Base-by-base conservation (phyloP, 768 basidiomycete species). In the Mycena alexandri region DNA sequence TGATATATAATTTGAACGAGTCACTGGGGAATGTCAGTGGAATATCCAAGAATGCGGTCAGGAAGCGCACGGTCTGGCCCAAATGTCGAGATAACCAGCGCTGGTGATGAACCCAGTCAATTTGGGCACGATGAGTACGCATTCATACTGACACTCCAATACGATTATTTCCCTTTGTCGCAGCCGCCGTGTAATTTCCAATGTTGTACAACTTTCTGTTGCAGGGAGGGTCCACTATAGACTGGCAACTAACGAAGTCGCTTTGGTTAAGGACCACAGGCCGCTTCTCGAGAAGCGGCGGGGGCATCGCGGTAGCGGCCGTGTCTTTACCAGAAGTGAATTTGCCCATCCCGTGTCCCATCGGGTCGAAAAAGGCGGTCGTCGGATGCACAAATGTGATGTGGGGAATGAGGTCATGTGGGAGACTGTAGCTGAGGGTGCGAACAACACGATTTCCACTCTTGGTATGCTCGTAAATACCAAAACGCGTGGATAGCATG, bases 401-500 rank as follows among this genome's bases (percentile, higher is more conserved):
- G 36, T 84, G 79, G 0, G 63, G 65, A 22, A 81, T 75, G 48
- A 83, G 65, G 0, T 65, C 64, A 42, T 70, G 63, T 5, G 77
- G 83, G 0, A 84, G 76, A 34, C 81, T 81, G 73, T 85, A 81
- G 41, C 75, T 70, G 17, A 78, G 66, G 33, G 83, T 79, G 69
- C 83, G 82, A 34, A 84, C 69, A 33, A 79, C 63, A 29, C 73
- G 77, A 24, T 79, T 76, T 16, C 72, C 69, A 59, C 77, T 79
- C 63, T 74, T 73, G 6, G 51, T 67, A 71, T 84, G 81, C 2
- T 72, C 74, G 70, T 75, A 84, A 33, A 81, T 64, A 46, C 69
- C 48, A 42, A 70, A 70, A 16, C 84, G 84, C 25, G 86, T 85
- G 62, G 81, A 73, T 17, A 87, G 75, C 84, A 87, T 86, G 59